Conservation (phyloP, 768 basidiomycete genomes). For the Mycena vitilis region DNA sequence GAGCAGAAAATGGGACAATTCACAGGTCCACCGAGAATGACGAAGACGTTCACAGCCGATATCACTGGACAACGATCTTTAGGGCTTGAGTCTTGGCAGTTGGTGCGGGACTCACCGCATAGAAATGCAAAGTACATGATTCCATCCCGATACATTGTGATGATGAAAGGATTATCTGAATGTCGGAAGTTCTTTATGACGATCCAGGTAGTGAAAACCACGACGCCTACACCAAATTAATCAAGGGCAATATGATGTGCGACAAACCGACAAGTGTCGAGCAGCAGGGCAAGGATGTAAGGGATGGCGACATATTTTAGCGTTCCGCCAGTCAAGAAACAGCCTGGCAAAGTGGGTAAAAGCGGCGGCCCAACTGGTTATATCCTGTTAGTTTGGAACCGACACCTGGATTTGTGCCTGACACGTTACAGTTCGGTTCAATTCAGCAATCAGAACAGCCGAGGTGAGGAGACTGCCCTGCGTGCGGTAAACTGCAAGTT, state of each 20-base stretch:
- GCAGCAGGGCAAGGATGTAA: slow-evolving; percentile 26
- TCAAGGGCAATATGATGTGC: background rate
- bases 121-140: slow-evolving; percentile 26
- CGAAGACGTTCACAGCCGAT: slow-evolving; percentile 8
- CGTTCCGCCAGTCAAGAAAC: slow-evolving; percentile 18
- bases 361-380: slow-evolving; percentile 1
- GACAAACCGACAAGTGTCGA: slow-evolving; percentile 14
- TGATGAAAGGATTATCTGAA: slow-evolving; percentile 10
- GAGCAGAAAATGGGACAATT: too few species aligned
- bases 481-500: too few species aligned
- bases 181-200: slow-evolving; percentile 14
- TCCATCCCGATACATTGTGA: slow-evolving; percentile 28
- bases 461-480: too few species aligned
- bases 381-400: too few species aligned
- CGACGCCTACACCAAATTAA: slow-evolving; percentile 10
- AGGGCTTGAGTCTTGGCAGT: background rate
- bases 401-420: too few species aligned
- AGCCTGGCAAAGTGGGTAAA: slow-evolving; percentile 13
- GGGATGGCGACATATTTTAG: slow-evolving; percentile 25
- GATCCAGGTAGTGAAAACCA: slow-evolving; percentile 26
- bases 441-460: too few species aligned
- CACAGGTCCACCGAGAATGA: background rate
- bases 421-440: too few species aligned
- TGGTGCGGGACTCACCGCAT: background rate
- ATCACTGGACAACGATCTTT: background rate